Percentiles rank a stretch among this genome's conserved stretches.
phyloP scores from a whole-genome alignment of 352 stramenopile genomes.

The Phytophthora pinifolia region DNA sequence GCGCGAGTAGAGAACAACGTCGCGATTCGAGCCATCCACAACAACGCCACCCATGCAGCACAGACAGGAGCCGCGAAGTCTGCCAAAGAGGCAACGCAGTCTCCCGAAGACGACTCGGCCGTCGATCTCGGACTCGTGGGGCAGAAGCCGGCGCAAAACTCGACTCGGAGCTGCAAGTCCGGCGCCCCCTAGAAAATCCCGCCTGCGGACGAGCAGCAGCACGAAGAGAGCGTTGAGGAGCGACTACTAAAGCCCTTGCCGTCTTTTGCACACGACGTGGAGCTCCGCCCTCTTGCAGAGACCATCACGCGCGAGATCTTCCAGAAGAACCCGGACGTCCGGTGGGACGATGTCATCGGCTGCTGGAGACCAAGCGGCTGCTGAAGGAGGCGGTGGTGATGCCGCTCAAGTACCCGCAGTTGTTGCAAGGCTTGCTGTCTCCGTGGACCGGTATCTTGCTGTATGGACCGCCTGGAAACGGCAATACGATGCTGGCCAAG shows the following conservation, averaged over 20 bases:
- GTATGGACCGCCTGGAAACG: slow-evolving; percentile 83
- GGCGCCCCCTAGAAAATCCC: slow-evolving; percentile 32
- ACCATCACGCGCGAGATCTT: slow-evolving; percentile 93
- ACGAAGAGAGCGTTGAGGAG: slow-evolving; percentile 64
- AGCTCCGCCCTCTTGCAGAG: slow-evolving; percentile 84
- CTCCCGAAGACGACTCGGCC: slow-evolving; percentile 42
- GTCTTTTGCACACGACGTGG: slow-evolving; percentile 81
- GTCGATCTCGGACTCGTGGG: slow-evolving; percentile 64
- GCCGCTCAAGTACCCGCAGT: slow-evolving; percentile 93
- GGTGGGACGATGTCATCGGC: slow-evolving; percentile 90
- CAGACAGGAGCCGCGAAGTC: not conserved
- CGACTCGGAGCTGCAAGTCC: slow-evolving; percentile 18
- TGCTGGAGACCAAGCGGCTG: slow-evolving; percentile 91
- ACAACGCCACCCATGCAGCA: slow-evolving; percentile 21
- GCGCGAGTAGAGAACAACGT: slow-evolving; percentile 82
- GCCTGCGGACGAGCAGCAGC: slow-evolving; percentile 13
- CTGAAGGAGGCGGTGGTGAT: slow-evolving; percentile 96
- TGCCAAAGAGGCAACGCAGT: slow-evolving; percentile 9
- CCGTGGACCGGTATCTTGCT: slow-evolving; percentile 91
- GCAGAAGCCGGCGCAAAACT: slow-evolving; percentile 54
- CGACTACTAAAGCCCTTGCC: slow-evolving; percentile 87
- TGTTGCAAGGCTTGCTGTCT: slow-evolving; percentile 92
- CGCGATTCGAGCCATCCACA: slow-evolving; percentile 59
- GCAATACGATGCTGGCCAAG: slow-evolving; percentile 90
- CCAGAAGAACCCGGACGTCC: slow-evolving; percentile 87